Evolutionary conservation across 208 protist species (phyloP).

Genomic region (Naegleria fowleri): DNA sequence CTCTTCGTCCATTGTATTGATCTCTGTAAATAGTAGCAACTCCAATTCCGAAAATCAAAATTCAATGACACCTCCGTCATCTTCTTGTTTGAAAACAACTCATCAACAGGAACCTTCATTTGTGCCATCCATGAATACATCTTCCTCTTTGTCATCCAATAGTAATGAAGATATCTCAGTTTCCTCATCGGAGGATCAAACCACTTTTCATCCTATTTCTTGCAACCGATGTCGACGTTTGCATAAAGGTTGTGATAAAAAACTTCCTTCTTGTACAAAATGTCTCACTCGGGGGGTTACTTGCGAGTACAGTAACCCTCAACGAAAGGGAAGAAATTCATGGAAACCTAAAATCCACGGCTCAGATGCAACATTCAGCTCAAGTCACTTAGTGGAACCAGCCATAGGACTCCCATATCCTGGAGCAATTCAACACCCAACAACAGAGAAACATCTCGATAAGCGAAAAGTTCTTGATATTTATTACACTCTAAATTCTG

Average conservation of each 20-base stretch:
- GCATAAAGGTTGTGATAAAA: neutral
- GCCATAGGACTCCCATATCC: neutral
- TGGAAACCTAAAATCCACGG: neutral
- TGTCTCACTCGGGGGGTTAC: neutral
- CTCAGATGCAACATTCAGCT: neutral
- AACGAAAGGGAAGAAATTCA: neutral
- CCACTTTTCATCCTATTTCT: neutral
- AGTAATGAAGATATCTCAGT: too few relatives aligned
- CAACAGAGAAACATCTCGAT: neutral
- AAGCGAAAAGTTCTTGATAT: neutral
- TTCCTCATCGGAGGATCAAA: too few relatives aligned
- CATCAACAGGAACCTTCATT: too few relatives aligned
- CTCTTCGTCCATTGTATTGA: too few relatives aligned
- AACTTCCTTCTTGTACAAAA: neutral
- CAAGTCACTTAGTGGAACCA: neutral
- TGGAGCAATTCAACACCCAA: neutral
- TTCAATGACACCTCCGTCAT: too few relatives aligned
- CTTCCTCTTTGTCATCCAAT: too few relatives aligned
- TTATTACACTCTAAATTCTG: neutral
- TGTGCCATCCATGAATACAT: too few relatives aligned
- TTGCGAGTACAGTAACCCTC: neutral
- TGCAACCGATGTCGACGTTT: neutral
- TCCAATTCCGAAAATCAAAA: too few relatives aligned
- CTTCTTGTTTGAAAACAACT: too few relatives aligned
- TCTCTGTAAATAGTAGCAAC: too few relatives aligned